Base-by-base conservation (phyloP, 306 rosid species). In the Quercus wislizeni region DNA sequence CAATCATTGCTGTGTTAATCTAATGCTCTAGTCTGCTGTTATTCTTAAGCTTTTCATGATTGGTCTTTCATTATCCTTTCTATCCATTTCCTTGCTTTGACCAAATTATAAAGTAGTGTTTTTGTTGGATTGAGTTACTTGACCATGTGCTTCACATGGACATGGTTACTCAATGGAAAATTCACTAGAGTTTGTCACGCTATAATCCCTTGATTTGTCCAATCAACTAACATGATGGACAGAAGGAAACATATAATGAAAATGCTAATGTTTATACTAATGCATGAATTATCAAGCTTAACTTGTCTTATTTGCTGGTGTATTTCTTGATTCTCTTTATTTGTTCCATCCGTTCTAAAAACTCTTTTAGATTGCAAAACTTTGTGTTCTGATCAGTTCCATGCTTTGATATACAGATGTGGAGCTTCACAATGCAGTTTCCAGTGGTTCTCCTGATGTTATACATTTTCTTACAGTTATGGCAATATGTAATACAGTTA, bases 401-500 rank as follows among this genome's bases (percentile, higher is more conserved):
- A 75, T 82, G 41, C 23, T 79, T 71, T 87, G 79, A 67, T 76
- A 68, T 86, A 86, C 87, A 95, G 99, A 95, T 90, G 87, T 79
- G 62, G 92, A 89, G 84, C 85, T 95, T 77, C 85, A 93, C 25
- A 84, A 89, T 79, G 96, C 91, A 72, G 85, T 95, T 76, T 81
- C 96, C 70, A 70, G 87, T 74, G 89, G 92, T 76, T 86, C 98
- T 84, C 86, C 94, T n/a, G 97, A 90, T 20, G 93, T 87, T 65
- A 70, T 89, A 73, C 90, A 82, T 57, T 93, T 95, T 81, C 93
- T 95, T 76, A 95, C 94, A 58, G 67, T 93, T 79, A 95, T 95
- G 99, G 96, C 99, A 12, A 88, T 93, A 86, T 95, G 99, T 84
- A 95, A 95, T 82, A 95, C 99, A 27, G 98, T 93, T 51, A 76